phyloP scores from a whole-genome alignment of 192 early-diverging fungal species.

The Dissophora ornata region DNA sequence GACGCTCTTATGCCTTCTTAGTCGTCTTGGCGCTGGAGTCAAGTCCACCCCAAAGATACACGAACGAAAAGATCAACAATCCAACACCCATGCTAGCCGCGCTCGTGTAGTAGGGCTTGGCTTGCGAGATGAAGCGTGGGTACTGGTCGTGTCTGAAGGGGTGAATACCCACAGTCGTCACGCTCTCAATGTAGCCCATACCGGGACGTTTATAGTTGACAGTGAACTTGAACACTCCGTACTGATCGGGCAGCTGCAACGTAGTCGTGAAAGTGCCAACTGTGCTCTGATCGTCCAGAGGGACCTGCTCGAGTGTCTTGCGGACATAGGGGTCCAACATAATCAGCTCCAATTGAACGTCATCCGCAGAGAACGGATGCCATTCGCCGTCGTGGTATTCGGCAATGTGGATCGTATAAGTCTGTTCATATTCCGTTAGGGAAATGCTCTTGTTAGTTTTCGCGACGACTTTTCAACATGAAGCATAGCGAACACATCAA shows the following conservation, averaged over 20 bases:
- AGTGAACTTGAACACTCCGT: slow-evolving; percentile 97
- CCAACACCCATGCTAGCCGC: slow-evolving; percentile 84
- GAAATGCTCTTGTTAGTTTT: no score
- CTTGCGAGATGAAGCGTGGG: slow-evolving; percentile 89
- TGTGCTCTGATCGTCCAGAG: slow-evolving; percentile 36
- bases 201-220: slow-evolving; percentile 94
- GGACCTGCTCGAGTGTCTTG: slow-evolving; percentile 69
- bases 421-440: no score
- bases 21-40: slow-evolving; percentile 45
- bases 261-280: slow-evolving; percentile 57
- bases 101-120: slow-evolving; percentile 95
- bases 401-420: slow-evolving; percentile 82
- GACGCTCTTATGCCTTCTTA: slow-evolving; percentile 52
- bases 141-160: slow-evolving; percentile 97
- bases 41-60: slow-evolving; percentile 75
- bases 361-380: slow-evolving; percentile 82
- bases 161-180: slow-evolving; percentile 84
- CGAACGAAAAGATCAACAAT: slow-evolving; percentile 84
- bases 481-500: no score
- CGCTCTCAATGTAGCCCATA: slow-evolving; percentile 75
- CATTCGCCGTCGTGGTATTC: slow-evolving; percentile 84
- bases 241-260: slow-evolving; percentile 86
- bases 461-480: no score
- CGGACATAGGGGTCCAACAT: slow-evolving; percentile 99
- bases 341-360: slow-evolving; percentile 91